Conservation (phyloP, 1,284 basidiomycete genomes). For the Grifola frondosa region DNA sequence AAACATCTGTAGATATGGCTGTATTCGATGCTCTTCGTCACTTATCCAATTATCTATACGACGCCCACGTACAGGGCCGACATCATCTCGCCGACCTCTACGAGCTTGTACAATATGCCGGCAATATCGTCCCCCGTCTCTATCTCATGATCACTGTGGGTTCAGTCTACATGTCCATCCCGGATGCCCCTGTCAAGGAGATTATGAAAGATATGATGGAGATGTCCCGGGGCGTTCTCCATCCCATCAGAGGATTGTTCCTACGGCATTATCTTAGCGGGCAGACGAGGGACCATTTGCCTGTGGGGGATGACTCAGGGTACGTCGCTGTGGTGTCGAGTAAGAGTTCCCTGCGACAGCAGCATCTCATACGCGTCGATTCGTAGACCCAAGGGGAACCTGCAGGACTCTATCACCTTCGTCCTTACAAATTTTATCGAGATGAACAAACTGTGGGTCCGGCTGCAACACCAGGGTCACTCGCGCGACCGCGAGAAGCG, state of each 20-base stretch:
- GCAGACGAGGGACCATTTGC: constrained; percentile 92
- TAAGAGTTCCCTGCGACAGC: too few species aligned
- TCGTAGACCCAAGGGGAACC: constrained; percentile 78
- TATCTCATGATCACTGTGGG: constrained; percentile 99
- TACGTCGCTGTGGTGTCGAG: too few species aligned
- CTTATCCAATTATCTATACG: constrained; percentile 92
- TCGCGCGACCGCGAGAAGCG: constrained; percentile 94
- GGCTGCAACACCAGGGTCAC: constrained; percentile 93
- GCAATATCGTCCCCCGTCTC: constrained; percentile 89
- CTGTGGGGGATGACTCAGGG: constrained; percentile 82
- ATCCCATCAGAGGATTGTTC: constrained; percentile 91
- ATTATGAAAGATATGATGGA: constrained; percentile 99
- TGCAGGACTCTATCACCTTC: constrained; percentile 91
- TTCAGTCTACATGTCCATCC: constrained; percentile 95
- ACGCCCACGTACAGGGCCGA: constrained; percentile 84
- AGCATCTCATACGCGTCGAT: too few species aligned
- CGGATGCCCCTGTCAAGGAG: constrained; percentile 93
- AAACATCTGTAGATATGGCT: constrained; percentile 75
- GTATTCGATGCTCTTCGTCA: constrained; percentile 93
- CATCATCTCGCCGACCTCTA: constrained; percentile 96
- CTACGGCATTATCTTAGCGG: constrained; percentile 92
- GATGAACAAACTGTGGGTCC: constrained; percentile 99
- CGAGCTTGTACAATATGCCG: constrained; percentile 95
- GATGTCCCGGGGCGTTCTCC: constrained; percentile 93
- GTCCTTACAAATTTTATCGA: constrained; percentile 97